Conservation (phyloP, 148 eudicot genomes). For the Pouteria glomerata region DNA sequence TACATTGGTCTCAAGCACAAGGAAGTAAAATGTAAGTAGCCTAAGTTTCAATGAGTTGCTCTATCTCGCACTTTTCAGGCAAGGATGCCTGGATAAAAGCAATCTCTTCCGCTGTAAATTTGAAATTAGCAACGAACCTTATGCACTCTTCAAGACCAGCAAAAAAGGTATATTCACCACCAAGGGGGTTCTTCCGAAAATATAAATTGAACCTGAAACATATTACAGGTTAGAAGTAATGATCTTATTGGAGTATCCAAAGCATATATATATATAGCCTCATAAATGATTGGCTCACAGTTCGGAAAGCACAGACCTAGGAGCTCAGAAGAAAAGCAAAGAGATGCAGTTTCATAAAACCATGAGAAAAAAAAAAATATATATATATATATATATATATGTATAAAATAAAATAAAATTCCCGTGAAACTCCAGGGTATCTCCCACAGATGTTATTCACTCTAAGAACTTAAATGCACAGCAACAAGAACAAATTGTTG, state of each 20-base stretch:
- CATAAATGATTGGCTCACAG: neutral
- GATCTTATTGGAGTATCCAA: neutral
- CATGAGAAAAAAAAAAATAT: neutral
- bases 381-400: too few relatives aligned
- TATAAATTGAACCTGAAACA: constrained; percentile 89
- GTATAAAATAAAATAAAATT: too few relatives aligned
- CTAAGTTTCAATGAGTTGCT: neutral
- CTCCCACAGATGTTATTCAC: neutral
- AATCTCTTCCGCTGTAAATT: constrained; percentile 68
- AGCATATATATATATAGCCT: neutral
- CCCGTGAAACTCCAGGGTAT: neutral
- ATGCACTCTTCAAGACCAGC: constrained; percentile 99
- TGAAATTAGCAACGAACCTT: constrained; percentile 77
- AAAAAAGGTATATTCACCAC: constrained; percentile 93
- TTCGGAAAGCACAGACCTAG: neutral
- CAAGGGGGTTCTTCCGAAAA: constrained; percentile 83
- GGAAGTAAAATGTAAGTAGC: neutral
- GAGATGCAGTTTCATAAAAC: neutral
- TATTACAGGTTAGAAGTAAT: neutral
- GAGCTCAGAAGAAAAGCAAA: neutral
- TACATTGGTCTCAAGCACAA: too few relatives aligned
- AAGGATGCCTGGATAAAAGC: constrained; percentile 49
- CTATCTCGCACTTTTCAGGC: constrained; percentile 86
- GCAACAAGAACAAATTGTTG: neutral
- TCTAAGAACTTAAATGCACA: neutral